These are phyloP conservation scores for Trametes elegans DNA, from an alignment of 768 basidiomycete species.

Conservation along the genomic window DNA sequence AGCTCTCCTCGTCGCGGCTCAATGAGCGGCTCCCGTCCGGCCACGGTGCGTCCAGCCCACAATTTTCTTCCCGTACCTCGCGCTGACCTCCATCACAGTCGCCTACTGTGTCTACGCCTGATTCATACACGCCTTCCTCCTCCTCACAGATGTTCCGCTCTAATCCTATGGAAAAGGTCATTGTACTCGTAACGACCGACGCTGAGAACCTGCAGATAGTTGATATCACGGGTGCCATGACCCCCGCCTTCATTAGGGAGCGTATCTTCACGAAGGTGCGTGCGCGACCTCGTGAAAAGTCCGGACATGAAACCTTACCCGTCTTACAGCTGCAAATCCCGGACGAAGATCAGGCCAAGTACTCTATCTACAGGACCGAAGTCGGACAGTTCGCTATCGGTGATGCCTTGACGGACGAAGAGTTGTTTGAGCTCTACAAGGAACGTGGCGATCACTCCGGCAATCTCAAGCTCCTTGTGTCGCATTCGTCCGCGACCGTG, in stretches of 20 bases:
- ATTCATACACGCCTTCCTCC: constrained; percentile 31
- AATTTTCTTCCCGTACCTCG: background rate
- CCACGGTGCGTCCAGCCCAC: constrained; percentile 28
- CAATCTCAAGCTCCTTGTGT: constrained; percentile 81
- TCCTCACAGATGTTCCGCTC: constrained; percentile 27
- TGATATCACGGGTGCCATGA: constrained; percentile 64
- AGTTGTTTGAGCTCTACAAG: constrained; percentile 68
- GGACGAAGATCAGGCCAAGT: constrained; percentile 77
- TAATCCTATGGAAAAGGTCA: constrained; percentile 25
- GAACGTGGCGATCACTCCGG: constrained; percentile 75
- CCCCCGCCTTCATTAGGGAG: constrained; percentile 71
- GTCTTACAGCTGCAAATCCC: constrained; percentile 64
- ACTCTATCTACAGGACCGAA: constrained; percentile 85
- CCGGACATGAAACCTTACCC: background rate
- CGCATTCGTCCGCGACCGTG: constrained; percentile 58
- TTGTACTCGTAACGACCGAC: constrained; percentile 59
- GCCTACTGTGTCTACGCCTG: constrained; percentile 24
- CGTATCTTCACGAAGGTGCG: constrained; percentile 77
- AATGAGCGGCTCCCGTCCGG: constrained; percentile 29
- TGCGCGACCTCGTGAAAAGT: constrained; percentile 7
- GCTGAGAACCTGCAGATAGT: constrained; percentile 75
- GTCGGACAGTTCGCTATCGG: constrained; percentile 77
- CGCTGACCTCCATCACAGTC: constrained; percentile 27
- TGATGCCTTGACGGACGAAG: constrained; percentile 68
- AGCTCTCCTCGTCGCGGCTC: constrained; percentile 23